Evolutionary conservation across 2,329 filamentous ascomycete genomes (phyloP), one percentile per base, ranked within the genome.

Genomic region (Blastomyces parvus): DNA sequence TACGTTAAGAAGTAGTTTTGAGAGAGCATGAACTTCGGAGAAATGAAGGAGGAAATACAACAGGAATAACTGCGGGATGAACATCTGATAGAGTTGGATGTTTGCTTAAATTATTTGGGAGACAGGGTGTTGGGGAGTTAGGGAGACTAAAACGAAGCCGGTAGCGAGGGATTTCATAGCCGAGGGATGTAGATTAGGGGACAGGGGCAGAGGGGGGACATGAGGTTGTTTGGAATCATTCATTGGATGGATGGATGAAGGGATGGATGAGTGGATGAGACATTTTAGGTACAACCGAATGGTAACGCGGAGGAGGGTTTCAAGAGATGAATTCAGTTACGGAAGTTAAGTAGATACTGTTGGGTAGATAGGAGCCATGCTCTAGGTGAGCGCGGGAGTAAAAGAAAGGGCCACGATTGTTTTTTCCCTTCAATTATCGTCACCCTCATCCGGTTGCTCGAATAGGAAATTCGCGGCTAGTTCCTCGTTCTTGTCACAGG

Each of bases 401-500:
- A n/a, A 56, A 44, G 25, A 40, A 44, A 14, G 22, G 13, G 4
- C 48, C 22, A 4, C 1, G 13, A 53, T 33, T n/a, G n/a, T 14
- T 27, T 19, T 40, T n/a, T 27, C 56, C 44, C 13, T 40, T 40
- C 38, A 61, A 44, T 50, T 61, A 7, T 67, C 66, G 50, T 79
- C 74, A 44, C 90, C 88, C 58, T 97, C 92, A 66, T 96, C 91
- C 11, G 92, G 92, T 79, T 97, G 91, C 71, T 99, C 94, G 74
- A 99, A 99, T 65, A 99, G 82, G 78, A 97, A 97, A 79, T 99
- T 99, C 67, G 94, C 94, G 0, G 94, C 94, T 60, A 99, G 83
- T 78, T 99, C 94, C 79, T 99, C 94, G 76, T 99, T 97, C 84
- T 97, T 99, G 78, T 99, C 94, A 77, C 94, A 99, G 42, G 94